Conservation (phyloP, 2,329 filamentous ascomycete genomes). For the Pseudogymnoascus sp. region DNA sequence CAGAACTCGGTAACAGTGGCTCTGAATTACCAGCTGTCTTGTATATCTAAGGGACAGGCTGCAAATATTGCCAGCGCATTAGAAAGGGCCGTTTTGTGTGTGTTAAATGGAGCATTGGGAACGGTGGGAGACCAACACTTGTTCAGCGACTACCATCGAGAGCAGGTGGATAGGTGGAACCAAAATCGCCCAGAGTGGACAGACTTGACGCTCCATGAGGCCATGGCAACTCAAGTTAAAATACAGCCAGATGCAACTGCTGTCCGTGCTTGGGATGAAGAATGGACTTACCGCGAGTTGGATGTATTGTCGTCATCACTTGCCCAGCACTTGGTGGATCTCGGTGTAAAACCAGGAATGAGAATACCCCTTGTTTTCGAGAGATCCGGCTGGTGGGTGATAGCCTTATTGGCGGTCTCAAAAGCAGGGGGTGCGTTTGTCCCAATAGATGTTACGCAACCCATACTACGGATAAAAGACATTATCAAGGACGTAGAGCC, state of each 20-base stretch:
- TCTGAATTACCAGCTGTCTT: neutral
- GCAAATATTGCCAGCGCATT: slow-evolving; percentile 1
- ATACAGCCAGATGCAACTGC: slow-evolving; percentile 14
- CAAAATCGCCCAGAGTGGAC: slow-evolving; percentile 10
- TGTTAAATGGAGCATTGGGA: neutral
- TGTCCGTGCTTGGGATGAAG: slow-evolving; percentile 18
- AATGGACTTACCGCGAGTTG: slow-evolving; percentile 17
- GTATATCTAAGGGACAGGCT: neutral
- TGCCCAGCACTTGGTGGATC: slow-evolving; percentile 11
- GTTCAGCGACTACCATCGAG: neutral
- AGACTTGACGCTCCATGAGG: slow-evolving; percentile 8
- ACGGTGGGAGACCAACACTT: neutral
- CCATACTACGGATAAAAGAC: slow-evolving; percentile 15
- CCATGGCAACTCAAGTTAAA: slow-evolving; percentile 12
- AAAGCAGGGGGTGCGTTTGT: slow-evolving; percentile 24
- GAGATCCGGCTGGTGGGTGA: slow-evolving; percentile 19
- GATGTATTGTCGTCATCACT: slow-evolving; percentile 14
- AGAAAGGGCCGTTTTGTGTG: neutral
- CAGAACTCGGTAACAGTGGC: neutral
- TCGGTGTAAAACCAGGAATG: slow-evolving; percentile 13
- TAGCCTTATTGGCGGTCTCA: slow-evolving; percentile 20
- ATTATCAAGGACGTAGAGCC: slow-evolving; percentile 12
- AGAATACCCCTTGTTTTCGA: slow-evolving; percentile 21
- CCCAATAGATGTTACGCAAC: slow-evolving; percentile 24
- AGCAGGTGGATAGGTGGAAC: slow-evolving; percentile 3